Conservation (phyloP, 352 stramenopile genomes). For the Phytophthora sp. region DNA sequence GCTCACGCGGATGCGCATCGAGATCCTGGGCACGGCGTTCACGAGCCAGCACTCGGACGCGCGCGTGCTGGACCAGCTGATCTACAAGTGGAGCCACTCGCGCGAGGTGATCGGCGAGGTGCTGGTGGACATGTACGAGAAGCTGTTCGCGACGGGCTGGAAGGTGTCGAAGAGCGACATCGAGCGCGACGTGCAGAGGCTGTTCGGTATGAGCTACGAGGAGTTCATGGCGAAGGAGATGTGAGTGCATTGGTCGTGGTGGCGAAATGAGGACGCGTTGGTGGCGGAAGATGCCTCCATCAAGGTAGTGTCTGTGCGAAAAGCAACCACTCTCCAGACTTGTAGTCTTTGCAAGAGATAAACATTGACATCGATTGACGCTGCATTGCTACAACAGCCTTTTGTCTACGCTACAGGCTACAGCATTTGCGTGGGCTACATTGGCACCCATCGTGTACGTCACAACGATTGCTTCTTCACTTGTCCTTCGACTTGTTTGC, state of each 20-base stretch:
- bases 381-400: too few species aligned
- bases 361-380: too few species aligned
- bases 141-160: conserved; percentile 87
- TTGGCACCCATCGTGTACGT: too few species aligned
- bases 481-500: too few species aligned
- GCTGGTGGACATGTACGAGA: conserved; percentile 89
- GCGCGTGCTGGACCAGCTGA: conserved; percentile 93
- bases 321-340: too few species aligned
- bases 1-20: conserved; percentile 90
- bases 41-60: conserved; percentile 95
- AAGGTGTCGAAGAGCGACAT: conserved; percentile 84
- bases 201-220: conserved; percentile 93
- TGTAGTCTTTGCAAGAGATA: too few species aligned
- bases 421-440: too few species aligned
- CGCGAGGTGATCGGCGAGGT: conserved; percentile 89
- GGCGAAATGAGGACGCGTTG: neutral
- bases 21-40: conserved; percentile 94
- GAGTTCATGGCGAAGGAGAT: conserved; percentile 91
- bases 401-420: too few species aligned
- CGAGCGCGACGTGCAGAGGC: conserved; percentile 68
- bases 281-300: too few species aligned
- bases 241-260: neutral
- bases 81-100: conserved; percentile 97
- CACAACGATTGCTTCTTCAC: too few species aligned
- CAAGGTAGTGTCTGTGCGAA: too few species aligned